These are phyloP conservation scores for Penicillium odoratum DNA, from an alignment of 495 filamentous ascomycete genomes.

Conservation along the genomic window DNA sequence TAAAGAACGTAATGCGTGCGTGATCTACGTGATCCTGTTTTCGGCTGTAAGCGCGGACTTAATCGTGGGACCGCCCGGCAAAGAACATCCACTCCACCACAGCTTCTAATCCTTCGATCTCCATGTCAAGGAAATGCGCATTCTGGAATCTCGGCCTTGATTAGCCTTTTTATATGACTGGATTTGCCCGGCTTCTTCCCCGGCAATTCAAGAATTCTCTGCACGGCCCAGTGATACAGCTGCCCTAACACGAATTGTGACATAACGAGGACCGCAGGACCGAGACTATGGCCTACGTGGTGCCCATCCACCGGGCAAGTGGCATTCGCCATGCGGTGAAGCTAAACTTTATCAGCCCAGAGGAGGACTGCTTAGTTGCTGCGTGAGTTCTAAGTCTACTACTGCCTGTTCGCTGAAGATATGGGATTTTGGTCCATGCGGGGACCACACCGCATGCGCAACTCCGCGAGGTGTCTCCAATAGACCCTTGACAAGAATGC, in stretches of 20 bases:
- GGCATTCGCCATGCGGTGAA: slow-evolving; percentile 87
- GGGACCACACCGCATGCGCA: not conserved
- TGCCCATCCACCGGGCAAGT: slow-evolving; percentile 88
- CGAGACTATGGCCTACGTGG: slow-evolving; percentile 81
- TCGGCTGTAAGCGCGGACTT: slow-evolving; percentile 30
- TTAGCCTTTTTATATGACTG: not conserved
- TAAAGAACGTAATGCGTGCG: not conserved
- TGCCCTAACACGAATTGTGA: slow-evolving; percentile 14
- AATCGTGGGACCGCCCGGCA: slow-evolving; percentile 24
- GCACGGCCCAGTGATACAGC: slow-evolving; percentile 11
- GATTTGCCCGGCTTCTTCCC: not conserved
- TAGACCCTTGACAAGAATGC: not conserved
- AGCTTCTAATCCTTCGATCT: slow-evolving; percentile 7
- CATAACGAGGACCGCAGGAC: slow-evolving; percentile 5
- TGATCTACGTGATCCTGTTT: slow-evolving; percentile 15
- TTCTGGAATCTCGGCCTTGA: slow-evolving; percentile 4
- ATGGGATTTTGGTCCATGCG: not conserved
- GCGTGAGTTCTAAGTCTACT: slow-evolving; percentile 59
- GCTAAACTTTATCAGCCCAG: slow-evolving; percentile 67
- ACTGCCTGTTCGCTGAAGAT: not conserved
- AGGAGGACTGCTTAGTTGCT: slow-evolving; percentile 79
- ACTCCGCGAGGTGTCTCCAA: not conserved
- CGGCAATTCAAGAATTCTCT: not conserved
- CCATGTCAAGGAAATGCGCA: slow-evolving; percentile 15
- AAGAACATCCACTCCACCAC: slow-evolving; percentile 10